Percentiles rank a stretch among this genome's conserved stretches.
phyloP scores from a whole-genome alignment of 345 rosid genomes.

The Populus davidiana region DNA sequence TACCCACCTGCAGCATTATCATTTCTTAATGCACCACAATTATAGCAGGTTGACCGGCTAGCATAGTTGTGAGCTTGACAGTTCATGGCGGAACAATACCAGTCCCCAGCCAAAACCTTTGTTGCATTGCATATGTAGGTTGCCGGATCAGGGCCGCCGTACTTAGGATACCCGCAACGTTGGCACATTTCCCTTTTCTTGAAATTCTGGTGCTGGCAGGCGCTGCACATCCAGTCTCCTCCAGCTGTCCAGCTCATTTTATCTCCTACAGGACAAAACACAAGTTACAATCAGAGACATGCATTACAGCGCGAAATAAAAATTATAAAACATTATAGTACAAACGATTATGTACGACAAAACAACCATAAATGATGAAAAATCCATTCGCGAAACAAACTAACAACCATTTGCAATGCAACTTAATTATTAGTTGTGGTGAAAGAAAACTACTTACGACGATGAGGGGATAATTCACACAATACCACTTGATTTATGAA shows the following conservation, averaged over 20 bases:
- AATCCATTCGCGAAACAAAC: too few species aligned
- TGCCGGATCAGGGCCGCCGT: conserved; percentile 70
- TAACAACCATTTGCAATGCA: too few species aligned
- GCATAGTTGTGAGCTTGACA: conserved; percentile 81
- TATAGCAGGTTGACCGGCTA: conserved; percentile 63
- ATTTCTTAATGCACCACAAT: conserved; percentile 57
- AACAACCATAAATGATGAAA: too few species aligned
- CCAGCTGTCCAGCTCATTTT: conserved; percentile 67
- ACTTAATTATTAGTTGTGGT: too few species aligned
- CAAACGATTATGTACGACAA: too few species aligned
- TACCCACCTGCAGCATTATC: conserved; percentile 19
- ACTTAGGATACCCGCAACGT: conserved; percentile 67
- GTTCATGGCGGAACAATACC: conserved; percentile 61
- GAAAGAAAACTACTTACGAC: too few species aligned
- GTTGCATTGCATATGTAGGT: conserved; percentile 48
- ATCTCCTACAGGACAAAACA: not conserved
- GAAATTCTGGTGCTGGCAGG: conserved; percentile 74
- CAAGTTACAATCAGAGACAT: too few species aligned
- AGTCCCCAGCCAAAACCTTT: conserved; percentile 72
- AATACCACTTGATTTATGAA: not conserved
- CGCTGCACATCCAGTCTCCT: conserved; percentile 86
- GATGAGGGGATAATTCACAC: too few species aligned
- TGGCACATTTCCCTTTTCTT: conserved; percentile 73
- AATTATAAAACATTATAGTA: too few species aligned
- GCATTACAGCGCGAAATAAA: too few species aligned